Percentiles rank a stretch among this genome's conserved stretches.
Evolutionary conservation across 78 protist genomes (phyloP).

Genomic region (Polysphondylium violaceum): DNA sequence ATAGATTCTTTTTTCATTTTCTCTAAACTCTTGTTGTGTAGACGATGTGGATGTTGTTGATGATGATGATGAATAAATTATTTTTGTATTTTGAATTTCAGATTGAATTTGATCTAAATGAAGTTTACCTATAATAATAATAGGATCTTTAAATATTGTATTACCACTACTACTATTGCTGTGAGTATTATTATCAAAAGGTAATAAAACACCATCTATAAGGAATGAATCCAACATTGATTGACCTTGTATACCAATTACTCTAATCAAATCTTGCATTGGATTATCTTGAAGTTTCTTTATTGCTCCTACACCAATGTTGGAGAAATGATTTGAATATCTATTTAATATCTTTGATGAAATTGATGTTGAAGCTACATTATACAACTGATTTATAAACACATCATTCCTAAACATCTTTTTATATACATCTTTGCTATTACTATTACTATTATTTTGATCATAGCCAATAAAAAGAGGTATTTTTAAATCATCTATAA

Average conservation of each 20-base stretch:
- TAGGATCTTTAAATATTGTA: not conserved
- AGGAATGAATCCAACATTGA: conserved; percentile 63
- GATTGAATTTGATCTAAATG: conserved; percentile 3
- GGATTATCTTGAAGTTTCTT: not conserved
- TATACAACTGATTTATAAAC: conserved; percentile 20
- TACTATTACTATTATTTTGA: not conserved
- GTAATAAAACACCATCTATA: conserved; percentile 50
- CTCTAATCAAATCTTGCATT: conserved; percentile 37
- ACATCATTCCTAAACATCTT: not conserved
- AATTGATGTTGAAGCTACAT: conserved; percentile 61
- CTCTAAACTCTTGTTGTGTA: not conserved
- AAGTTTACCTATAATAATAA: conserved; percentile 46
- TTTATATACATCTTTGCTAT: not conserved
- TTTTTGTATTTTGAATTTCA: not conserved
- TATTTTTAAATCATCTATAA: conserved; percentile 26
- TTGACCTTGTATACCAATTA: conserved; percentile 17
- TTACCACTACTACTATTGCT: not conserved
- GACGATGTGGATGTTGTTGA: not conserved
- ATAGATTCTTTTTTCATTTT: not conserved
- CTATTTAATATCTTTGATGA: conserved; percentile 62
- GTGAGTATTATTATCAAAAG: not conserved
- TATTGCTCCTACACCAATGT: conserved; percentile 43
- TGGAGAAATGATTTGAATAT: conserved; percentile 24
- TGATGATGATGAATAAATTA: not conserved
- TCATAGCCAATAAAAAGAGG: too few species aligned